Conservation (phyloP, 179 eudicot species). For the Silene coronaria region DNA sequence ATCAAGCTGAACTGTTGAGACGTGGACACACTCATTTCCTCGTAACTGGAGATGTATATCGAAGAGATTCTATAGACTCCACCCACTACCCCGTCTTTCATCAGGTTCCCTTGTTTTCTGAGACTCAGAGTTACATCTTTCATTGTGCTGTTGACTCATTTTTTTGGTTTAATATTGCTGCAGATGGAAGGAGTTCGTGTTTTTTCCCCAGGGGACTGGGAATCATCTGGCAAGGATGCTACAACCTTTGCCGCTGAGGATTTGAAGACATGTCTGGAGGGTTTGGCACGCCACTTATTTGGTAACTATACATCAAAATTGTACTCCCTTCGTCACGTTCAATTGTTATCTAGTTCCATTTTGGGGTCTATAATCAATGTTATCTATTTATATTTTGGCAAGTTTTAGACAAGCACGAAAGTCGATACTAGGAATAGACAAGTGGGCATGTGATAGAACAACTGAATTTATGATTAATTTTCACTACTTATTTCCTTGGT, state of each 20-base stretch:
- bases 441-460: no score
- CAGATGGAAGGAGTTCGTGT: constrained; percentile 99
- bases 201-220: constrained; percentile 74
- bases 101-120: constrained; percentile 47
- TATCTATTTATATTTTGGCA: no score
- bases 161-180: constrained; percentile 7
- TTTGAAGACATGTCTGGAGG: constrained; percentile 89
- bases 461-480: no score
- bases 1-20: constrained; percentile 74
- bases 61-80: constrained; percentile 81
- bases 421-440: no score
- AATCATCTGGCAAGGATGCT: constrained; percentile 65
- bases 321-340: background rate
- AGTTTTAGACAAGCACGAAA: no score
- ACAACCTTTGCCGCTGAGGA: constrained; percentile 70
- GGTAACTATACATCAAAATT: constrained; percentile 36
- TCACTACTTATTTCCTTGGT: no score
- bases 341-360: no score
- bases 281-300: constrained; percentile 89
- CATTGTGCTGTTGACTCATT: background rate
- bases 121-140: background rate
- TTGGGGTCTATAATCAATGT: no score
- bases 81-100: constrained; percentile 97
- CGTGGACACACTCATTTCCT: constrained; percentile 73
- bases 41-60: constrained; percentile 91